Base-by-base conservation (phyloP, 1,284 basidiomycete species). In the Rhodotorula glutinis region DNA sequence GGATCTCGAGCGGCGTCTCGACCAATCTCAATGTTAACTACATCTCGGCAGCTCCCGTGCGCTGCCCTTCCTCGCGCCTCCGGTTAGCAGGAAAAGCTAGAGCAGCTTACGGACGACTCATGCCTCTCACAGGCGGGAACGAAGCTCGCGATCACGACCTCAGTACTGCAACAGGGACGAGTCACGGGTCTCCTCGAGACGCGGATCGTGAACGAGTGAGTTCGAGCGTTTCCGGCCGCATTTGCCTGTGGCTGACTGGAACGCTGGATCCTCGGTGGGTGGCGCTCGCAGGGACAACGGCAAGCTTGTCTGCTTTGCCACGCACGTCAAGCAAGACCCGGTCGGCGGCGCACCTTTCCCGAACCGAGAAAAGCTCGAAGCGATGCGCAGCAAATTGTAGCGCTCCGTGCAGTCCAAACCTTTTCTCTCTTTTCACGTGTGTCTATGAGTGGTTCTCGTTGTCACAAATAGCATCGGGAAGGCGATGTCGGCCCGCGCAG, bases 281-380 rank as follows among this genome's bases (percentile, higher is more conserved):
- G n/a, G n/a, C n/a, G 0, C 29, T 33, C 19, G 10, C 47, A 71
- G 70, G 1, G 57, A 38, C 4, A 64, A 64, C 11, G 67, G 62
- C 3, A 60, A 62, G 56, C 61, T 71, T 3, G n/a, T 71, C 2
- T 63, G 61, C 25, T 38, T 66, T 11, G 70, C 56, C 1, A 66
- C 66, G 38, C 70, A 71, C 51, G 62, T 59, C 38, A 71, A 71
- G 56, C 63, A 65, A n/a, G 70, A 71, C 41, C 63, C 56, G 30
- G 49, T 51, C 49, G 49, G 49, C n/a, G 49, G 49, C 49, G 49
- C 49, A 25, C 49, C 49, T 11, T 51, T 51, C 25, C 49, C 49
- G 25, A 27, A 29, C 25, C n/a, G 25, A 25, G 49, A 51, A n/a
- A 51, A 51, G 49, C 49, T 51, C 49, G 49, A 25, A 17, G 21